Base-by-base conservation (phyloP, 2,329 filamentous ascomycete genomes). In the Ambrosiella beaveri region DNA sequence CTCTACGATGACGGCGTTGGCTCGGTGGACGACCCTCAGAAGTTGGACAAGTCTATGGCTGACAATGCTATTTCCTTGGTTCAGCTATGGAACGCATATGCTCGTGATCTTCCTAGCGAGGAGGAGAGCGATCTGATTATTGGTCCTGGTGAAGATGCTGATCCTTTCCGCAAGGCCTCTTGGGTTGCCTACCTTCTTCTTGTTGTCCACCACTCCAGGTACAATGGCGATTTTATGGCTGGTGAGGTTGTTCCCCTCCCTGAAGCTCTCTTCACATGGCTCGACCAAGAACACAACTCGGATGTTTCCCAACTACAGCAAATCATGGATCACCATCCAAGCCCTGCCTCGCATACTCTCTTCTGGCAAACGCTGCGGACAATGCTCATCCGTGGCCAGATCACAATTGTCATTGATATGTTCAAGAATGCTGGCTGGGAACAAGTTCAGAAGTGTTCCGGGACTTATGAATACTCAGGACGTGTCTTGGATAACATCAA, bases 351-450 rank as follows among this genome's bases (percentile, higher is more conserved):
- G 49, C 86, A 93, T 65, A 73, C 76, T 35, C 74, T 85, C 40
- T 97, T 88, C 70, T 97, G 91, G 91, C 86, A 90, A 66, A 82
- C 82, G 1, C 73, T 95, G n/a, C 86, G 84, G 64, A 80, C 80
- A 58, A 75, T 82, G 12, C 74, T 90, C 19, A 73, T 95, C 35
- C 85, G 89, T 52, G 91, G 90, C 47, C 83, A 85, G 59, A 78
- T 95, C 49, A 64, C 68, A 12, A 80, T 80, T 47, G 83, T 84
- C 1, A 75, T 84, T n/a, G 72, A 77, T 52, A 70, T 95, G 36
- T 74, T 97, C 53, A 78, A 76, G 59, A 78, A 81, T 57, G 88
- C 88, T 9, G 86, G 87, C 38, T 95, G 93, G 78, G 83, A 82
- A 62, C 74, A 86, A 61, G 86, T 89, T 35, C 79, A 79, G 56